phyloP scores from a whole-genome alignment of 768 basidiomycete species.

The Vararia minispora region DNA sequence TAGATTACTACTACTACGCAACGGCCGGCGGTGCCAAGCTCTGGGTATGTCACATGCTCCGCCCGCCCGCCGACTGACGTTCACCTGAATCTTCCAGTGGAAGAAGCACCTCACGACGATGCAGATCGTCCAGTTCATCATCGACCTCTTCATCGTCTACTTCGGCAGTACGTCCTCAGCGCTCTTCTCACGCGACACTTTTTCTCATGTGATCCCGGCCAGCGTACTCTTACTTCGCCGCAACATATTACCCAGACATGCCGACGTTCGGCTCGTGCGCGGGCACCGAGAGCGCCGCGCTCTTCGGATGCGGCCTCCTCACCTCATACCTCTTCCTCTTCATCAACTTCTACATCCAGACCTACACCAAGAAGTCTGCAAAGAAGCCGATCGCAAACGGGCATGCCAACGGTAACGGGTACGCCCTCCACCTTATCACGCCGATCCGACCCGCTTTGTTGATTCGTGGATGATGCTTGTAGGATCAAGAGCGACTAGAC shows the following conservation, averaged over 20 bases:
- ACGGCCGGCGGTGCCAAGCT: constrained; percentile 95
- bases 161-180: constrained; percentile 70
- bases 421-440: constrained; percentile 3
- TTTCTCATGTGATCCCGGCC: background rate
- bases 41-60: constrained; percentile 53
- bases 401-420: constrained; percentile 32
- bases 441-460: too few species aligned
- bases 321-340: constrained; percentile 90
- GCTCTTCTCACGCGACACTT: background rate
- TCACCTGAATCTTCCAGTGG: constrained; percentile 51
- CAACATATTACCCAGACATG: constrained; percentile 39
- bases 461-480: too few species aligned
- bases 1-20: constrained; percentile 99
- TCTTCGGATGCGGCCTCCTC: constrained; percentile 82
- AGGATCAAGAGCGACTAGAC: too few species aligned
- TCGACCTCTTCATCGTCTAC: constrained; percentile 86
- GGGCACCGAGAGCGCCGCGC: constrained; percentile 78
- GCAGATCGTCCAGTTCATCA: constrained; percentile 94
- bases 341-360: constrained; percentile 89
- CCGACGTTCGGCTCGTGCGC: constrained; percentile 78
- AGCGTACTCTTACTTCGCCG: constrained; percentile 78
- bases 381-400: constrained; percentile 27
- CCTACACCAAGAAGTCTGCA: constrained; percentile 62
- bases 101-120: constrained; percentile 95
- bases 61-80: background rate